Evolutionary conservation across 2,329 filamentous ascomycete species (phyloP), one percentile per base, ranked within the genome.

Genomic region (Eurotiales sp.): DNA sequence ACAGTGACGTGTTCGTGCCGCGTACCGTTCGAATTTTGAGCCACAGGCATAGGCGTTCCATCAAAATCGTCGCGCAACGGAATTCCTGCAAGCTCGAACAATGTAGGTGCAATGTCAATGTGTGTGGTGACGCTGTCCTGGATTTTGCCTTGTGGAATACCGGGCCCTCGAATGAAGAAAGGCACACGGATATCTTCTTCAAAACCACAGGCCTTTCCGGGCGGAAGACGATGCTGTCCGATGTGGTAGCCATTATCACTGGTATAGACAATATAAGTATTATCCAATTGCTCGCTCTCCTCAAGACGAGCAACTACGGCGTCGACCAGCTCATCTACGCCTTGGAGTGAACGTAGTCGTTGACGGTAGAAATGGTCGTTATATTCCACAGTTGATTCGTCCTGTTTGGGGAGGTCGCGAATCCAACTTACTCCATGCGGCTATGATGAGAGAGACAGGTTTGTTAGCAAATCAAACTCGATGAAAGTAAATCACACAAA

Each of bases 171-270:
- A 15, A 86, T 74, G 30, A 82, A 72, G 4, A 85, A 72, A 0
- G 82, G 81, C 1, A 84, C 77, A 2, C 80, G 77, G 53, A 84
- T 78, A 53, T 84, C 81, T 46, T 81, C 78, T 30, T 84, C 81
- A 49, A 77, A 82, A 0, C 75, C 77, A 51, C 79, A 82, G 8
- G 76, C 73, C 58, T 84, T 84, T 0, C 80, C 81, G 0, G 81
- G 79, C 1, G 75, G 76, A 14, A 84, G 63, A 2, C 81, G 72
- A 56, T 84, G 81, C 43, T 84, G 79, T 2, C 79, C 75, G 37
- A 84, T 77, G 52, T 84, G 82, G 56, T 77, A 84, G 0, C 81
- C 81, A 50, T 84, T 84, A 58, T 84, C 69, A 0, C 80, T 78
- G 23, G 82, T 78, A 50, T 82, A 83, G 12, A 87, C 74, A 1